Base-by-base conservation (phyloP, 306 rosid genomes). In the Citrullus mucosospermus region DNA sequence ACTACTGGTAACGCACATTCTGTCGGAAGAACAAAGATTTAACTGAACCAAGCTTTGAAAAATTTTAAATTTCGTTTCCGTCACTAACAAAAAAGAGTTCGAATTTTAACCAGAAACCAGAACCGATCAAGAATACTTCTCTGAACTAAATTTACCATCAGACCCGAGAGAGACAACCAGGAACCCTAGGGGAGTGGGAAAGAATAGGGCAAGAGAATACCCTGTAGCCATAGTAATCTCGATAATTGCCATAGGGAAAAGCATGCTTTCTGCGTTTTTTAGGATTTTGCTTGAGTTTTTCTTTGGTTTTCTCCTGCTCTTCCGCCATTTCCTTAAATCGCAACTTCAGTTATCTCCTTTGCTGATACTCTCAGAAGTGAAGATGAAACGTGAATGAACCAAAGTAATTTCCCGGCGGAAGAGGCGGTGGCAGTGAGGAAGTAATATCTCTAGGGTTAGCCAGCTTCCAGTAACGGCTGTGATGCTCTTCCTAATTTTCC, bases 171-270 rank as follows among this genome's bases (percentile, higher is more conserved):
- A 6, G 75, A 15, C 15, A 70, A 20, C 15, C 30, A 38, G 32
- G 41, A 59, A 25, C 1, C 1, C 18, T 1, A 10, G 39, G 56
- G 18, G 4, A 43, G 12, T 41, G 70, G 4, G 65, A 14, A 41
- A 17, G 53, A 44, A 2, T 44, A 48, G 61, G 6, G 62, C 6
- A 68, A 69, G 68, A 80, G 72, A 32, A 56, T 89, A 92, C 99
- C 14, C 97, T 91, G 79, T 95, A 95, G 87, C 95, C 96, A 80
- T 95, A 95, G 89, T 95, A 95, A 86, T 69, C 79, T 82, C 63
- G 86, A 88, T 95, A 95, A 83, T 95, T 95, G 68, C 98, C 97
- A 79, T 75, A 92, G 9, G 92, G 96, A 79, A 79, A 90, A 38
- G 83, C 25, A 14, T 48, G 13, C 74, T 88, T 81, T 46, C 84